phyloP scores from a whole-genome alignment of 768 basidiomycete genomes.

The Boletus tomentosulus region DNA sequence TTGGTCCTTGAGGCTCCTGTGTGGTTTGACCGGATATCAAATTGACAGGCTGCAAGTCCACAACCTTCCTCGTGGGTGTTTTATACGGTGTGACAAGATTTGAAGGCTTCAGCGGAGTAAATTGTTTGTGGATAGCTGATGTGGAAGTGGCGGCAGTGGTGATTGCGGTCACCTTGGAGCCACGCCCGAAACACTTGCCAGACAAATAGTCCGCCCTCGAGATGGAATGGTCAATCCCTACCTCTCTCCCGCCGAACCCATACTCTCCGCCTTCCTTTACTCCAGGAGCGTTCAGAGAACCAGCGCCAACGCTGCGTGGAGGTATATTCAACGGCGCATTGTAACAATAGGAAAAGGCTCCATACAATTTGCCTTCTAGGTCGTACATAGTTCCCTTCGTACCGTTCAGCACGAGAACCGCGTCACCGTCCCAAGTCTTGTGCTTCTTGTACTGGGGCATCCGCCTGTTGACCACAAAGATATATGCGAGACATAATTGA shows the following conservation, averaged over 20 bases:
- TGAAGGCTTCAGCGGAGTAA: slow-evolving; percentile 29
- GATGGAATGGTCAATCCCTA: slow-evolving; percentile 61
- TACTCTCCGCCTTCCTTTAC: slow-evolving; percentile 36
- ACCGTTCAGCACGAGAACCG: slow-evolving; percentile 51
- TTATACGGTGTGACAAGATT: slow-evolving; percentile 21
- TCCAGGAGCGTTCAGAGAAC: slow-evolving; percentile 42
- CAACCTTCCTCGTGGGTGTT: slow-evolving; percentile 25
- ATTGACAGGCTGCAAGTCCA: slow-evolving; percentile 41
- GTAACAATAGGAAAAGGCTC: slow-evolving; percentile 1
- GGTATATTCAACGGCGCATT: not conserved
- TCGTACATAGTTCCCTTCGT: slow-evolving; percentile 52
- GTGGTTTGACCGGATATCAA: slow-evolving; percentile 24
- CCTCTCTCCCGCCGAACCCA: slow-evolving; percentile 50
- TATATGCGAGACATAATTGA: not conserved
- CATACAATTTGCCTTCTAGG: slow-evolving; percentile 62
- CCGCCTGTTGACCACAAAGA: slow-evolving; percentile 41
- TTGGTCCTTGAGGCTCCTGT: slow-evolving; percentile 10
- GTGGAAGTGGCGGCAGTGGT: slow-evolving; percentile 15
- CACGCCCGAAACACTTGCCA: slow-evolving; percentile 58
- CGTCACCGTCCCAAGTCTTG: slow-evolving; percentile 89
- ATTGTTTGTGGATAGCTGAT: slow-evolving; percentile 30
- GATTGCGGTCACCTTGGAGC: slow-evolving; percentile 16
- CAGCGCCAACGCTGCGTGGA: slow-evolving; percentile 45
- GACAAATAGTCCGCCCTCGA: slow-evolving; percentile 54
- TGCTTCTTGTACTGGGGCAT: slow-evolving; percentile 74